Evolutionary conservation across 768 basidiomycete genomes (phyloP).

Genomic region (Boletus sensibilis): DNA sequence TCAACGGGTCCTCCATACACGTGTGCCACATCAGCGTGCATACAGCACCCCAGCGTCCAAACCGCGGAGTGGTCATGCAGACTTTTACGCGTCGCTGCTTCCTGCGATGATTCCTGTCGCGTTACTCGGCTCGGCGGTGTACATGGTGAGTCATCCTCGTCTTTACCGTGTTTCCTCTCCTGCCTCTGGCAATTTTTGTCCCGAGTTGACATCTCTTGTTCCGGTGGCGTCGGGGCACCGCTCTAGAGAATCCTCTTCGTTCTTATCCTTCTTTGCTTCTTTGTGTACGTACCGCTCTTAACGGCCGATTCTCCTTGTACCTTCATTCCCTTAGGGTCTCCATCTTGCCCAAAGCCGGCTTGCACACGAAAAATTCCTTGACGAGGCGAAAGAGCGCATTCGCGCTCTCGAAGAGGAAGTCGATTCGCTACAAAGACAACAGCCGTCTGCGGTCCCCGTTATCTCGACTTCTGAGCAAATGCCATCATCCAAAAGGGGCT

Average conservation of each 20-base stretch:
- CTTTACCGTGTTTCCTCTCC: neutral
- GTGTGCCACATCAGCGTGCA: neutral
- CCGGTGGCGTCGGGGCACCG: constrained; percentile 13
- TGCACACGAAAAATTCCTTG: constrained; percentile 69
- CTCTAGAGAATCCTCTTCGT: constrained; percentile 1
- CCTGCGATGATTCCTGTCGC: constrained; percentile 80
- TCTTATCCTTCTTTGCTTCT: constrained; percentile 1
- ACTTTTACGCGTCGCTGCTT: constrained; percentile 66
- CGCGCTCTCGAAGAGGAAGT: constrained; percentile 60
- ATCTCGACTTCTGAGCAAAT: neutral
- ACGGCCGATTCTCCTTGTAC: constrained; percentile 10
- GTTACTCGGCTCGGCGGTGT: constrained; percentile 75
- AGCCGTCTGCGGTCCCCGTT: neutral
- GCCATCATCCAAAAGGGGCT: constrained; percentile 1
- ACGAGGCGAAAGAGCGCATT: constrained; percentile 56
- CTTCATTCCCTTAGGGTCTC: constrained; percentile 47
- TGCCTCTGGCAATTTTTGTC: constrained; percentile 3
- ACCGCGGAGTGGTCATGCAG: constrained; percentile 49
- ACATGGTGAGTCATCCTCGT: constrained; percentile 49
- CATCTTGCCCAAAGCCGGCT: constrained; percentile 61
- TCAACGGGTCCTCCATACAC: neutral
- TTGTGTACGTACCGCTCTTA: constrained; percentile 3
- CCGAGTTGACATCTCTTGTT: neutral
- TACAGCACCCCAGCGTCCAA: constrained; percentile 11
- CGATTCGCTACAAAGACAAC: constrained; percentile 31